Evolutionary conservation across 1,139 yeast genomes (phyloP), one percentile per base, ranked within the genome.

Genomic region (Oligophagozyma castellii): DNA sequence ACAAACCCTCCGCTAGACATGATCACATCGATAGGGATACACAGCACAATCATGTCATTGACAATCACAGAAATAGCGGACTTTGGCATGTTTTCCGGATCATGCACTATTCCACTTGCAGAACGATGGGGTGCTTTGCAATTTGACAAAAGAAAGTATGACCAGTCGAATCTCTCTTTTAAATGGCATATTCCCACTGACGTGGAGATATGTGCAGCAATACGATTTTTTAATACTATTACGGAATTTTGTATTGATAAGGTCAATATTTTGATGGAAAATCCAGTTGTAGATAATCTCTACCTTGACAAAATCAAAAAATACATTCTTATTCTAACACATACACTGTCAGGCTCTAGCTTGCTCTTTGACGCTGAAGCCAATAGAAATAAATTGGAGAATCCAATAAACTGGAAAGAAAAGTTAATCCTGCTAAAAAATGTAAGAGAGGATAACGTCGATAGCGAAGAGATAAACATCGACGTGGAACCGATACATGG

Each of bases 81-180:
- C 42, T 59, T 62, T 34, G 59, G 74, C 28, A 48, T 76, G 22
- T 65, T 76, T 23, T 56, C 72, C 6, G 39, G 55, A 19, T 65
- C 65, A 1, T 41, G 47, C 2, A 36, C 45, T 24, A 36, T 59
- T 4, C 38, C 55, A 1, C 56, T 57, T 19, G 72, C 65, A 29
- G 59, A 59, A 12, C 66, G 74, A 38, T 78, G 92, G 92, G 92
- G 89, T 28, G 83, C 73, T 0, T 65, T 68, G 36, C 83, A 74
- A 43, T 70, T 73, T 39, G 61, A 63, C 16, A 44, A 53, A 2
- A 51, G 67, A 18, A 55, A 66, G 34, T 60, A 62, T 29, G 43
- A 54, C 2, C 38, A 48, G 8, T 65, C 66, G 8, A 64, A 69
- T 29, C 51, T 75, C 22, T 46, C 61, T 0, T 73, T 83, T 40